Base-by-base conservation (phyloP, 2,329 filamentous ascomycete species). In the Trichoderma polysporum region DNA sequence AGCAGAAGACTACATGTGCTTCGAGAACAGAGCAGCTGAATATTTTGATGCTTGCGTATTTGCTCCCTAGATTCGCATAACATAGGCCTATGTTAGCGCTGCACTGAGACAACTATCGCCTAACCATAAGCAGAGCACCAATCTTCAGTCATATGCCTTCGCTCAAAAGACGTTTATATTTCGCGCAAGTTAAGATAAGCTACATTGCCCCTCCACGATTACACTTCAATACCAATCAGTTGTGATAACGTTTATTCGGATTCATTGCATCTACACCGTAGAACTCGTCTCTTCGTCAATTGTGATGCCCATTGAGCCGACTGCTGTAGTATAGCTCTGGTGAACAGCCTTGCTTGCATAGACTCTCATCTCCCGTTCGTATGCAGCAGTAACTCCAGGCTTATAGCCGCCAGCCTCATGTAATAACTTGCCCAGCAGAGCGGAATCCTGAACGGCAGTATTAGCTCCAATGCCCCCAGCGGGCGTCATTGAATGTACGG, bases 331-430 rank as follows among this genome's bases (percentile, higher is more conserved):
- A 70, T 88, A 90, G 66, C 87, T 90, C 52, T 75, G 70, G 31
- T 75, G 73, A 12, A 90, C 88, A 2, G 85, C 85, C 71, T 83
- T 81, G 70, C 84, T 86, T 0, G 72, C 86, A 74, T 88, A 88
- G 0, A 85, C 80, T 69, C 84, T 84, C 87, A 90, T 90, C 71
- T 85, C 82, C 74, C 80, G 83, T 71, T 90, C 87, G 73, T 89
- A 90, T 12, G 79, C 82, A 66, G 84, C 85, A 8, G 79, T 83
- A 3, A 86, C 78, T 4, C 86, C 81, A n/a, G 84, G 80, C 62
- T 79, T 79, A 54, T 83, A 85, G 0, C 86, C 86, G 2, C 84
- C 84, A 2, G 83, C 81, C 70, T 88, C 84, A 1, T 73, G 71
- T 35, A 89, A 54, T 66, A 89, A 69, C 68, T 77, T 78, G 0